A percentile compares a stretch with the other conserved stretches of the same genome.
phyloP scores from a whole-genome alignment of 2,329 filamentous ascomycete genomes.

The Clonostachys byssicola region DNA sequence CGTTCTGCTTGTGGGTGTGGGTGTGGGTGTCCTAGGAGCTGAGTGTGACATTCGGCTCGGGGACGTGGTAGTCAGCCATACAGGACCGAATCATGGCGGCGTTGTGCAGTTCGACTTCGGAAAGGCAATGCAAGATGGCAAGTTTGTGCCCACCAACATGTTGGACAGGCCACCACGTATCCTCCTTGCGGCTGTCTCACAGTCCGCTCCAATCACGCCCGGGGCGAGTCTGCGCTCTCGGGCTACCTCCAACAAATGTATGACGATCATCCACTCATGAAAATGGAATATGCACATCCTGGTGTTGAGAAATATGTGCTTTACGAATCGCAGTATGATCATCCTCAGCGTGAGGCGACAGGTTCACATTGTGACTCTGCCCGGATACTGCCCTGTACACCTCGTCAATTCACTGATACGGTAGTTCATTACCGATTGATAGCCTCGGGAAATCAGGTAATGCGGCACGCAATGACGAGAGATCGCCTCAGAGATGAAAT shows the following conservation, averaged over 20 bases:
- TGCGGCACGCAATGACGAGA: slow-evolving; percentile 11
- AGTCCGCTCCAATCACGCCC: background rate
- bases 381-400: background rate
- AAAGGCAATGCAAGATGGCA: slow-evolving; percentile 3
- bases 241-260: background rate
- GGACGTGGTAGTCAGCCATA: slow-evolving; percentile 23
- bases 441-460: slow-evolving; percentile 6
- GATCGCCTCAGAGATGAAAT: slow-evolving; percentile 18
- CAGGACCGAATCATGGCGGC: slow-evolving; percentile 4
- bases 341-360: background rate
- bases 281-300: background rate
- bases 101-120: slow-evolving; percentile 13
- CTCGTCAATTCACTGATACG: background rate
- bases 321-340: background rate
- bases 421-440: slow-evolving; percentile 24
- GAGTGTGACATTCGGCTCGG: slow-evolving; percentile 28
- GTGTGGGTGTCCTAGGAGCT: slow-evolving; percentile 10
- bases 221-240: background rate
- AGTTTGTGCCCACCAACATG: background rate
- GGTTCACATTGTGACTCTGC: background rate
- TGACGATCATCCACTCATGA: background rate
- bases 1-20: slow-evolving; percentile 12
- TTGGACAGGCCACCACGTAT: background rate
- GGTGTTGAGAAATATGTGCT: background rate
- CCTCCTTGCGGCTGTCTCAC: background rate